Conservation (phyloP, 2,329 filamentous ascomycete species). For the Thielaviopsis punctulata region DNA sequence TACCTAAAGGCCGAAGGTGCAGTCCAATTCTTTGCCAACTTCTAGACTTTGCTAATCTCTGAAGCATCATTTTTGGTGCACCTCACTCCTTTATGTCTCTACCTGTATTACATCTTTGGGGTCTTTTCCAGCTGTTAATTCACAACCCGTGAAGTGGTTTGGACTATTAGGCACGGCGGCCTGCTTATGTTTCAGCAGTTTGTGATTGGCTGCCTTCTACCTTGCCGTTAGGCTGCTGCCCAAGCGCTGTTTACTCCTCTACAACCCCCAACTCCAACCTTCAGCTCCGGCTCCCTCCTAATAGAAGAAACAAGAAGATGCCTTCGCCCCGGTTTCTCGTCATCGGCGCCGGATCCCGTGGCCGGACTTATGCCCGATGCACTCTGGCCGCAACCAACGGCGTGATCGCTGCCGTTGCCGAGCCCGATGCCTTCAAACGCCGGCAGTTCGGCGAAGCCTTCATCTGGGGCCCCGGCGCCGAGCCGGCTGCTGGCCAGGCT, state of each 20-base stretch:
- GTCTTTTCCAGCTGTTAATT: neutral
- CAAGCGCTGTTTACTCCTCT: too few species aligned
- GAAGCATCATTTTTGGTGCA: too few species aligned
- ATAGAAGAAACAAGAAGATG: neutral
- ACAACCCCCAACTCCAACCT: neutral
- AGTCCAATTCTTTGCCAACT: neutral
- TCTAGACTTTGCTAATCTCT: neutral
- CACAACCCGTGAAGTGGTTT: too few species aligned
- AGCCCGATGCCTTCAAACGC: conserved; percentile 65
- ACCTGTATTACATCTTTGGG: neutral
- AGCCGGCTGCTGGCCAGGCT: conserved; percentile 40
- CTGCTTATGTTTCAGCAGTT: neutral
- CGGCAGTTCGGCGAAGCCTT: conserved; percentile 49
- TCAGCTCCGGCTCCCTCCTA: too few species aligned
- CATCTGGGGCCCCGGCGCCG: conserved; percentile 44
- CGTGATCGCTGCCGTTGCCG: conserved; percentile 59
- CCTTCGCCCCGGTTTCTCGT: conserved; percentile 51
- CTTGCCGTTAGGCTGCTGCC: neutral
- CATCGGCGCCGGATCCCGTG: conserved; percentile 69
- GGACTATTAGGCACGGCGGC: too few species aligned
- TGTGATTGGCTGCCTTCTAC: neutral
- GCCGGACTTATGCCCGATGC: conserved; percentile 54
- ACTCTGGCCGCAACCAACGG: conserved; percentile 49
- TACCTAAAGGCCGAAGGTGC: too few species aligned
- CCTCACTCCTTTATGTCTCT: neutral